These are phyloP conservation scores for Botrytis cinerea DNA, from an alignment of 2,329 filamentous ascomycete genomes.

Conservation along the genomic window DNA sequence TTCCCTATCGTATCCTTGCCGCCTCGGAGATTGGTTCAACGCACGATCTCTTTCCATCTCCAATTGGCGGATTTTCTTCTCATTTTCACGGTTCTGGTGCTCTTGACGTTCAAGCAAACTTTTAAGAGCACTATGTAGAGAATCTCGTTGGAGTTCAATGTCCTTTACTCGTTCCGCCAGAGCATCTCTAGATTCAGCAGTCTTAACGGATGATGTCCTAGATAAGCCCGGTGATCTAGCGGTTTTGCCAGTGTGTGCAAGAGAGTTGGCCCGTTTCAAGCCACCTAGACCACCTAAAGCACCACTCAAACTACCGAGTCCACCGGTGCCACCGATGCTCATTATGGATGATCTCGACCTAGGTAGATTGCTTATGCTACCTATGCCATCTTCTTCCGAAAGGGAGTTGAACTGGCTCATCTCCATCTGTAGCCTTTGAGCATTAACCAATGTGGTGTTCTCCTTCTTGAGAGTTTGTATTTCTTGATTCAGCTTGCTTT, in stretches of 20 bases:
- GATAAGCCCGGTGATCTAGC: slow-evolving; percentile 49
- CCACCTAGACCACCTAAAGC: slow-evolving; percentile 40
- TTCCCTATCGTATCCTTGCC: slow-evolving; percentile 80
- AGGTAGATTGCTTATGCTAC: slow-evolving; percentile 29
- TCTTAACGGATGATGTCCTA: slow-evolving; percentile 55
- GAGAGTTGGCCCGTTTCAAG: slow-evolving; percentile 66
- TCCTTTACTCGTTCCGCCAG: slow-evolving; percentile 84
- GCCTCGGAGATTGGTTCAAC: slow-evolving; percentile 66
- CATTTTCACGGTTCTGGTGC: slow-evolving; percentile 78
- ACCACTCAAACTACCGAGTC: neutral
- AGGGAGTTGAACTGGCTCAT: slow-evolving; percentile 58
- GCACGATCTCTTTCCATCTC: slow-evolving; percentile 78
- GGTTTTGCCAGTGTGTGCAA: slow-evolving; percentile 47
- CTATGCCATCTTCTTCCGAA: slow-evolving; percentile 55
- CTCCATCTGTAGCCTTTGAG: slow-evolving; percentile 51
- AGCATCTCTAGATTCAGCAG: slow-evolving; percentile 59
- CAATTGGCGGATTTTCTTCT: slow-evolving; percentile 75
- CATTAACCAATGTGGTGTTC: slow-evolving; percentile 55
- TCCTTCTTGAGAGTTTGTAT: slow-evolving; percentile 68
- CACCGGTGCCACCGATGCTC: slow-evolving; percentile 4
- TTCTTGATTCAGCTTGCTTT: slow-evolving; percentile 85
- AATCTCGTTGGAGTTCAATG: slow-evolving; percentile 89
- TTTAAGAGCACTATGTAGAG: slow-evolving; percentile 83
- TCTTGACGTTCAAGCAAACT: slow-evolving; percentile 84
- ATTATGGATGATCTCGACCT: slow-evolving; percentile 27